Conservation (phyloP, 768 basidiomycete species). For the Lepiota brunneoincarnata region DNA sequence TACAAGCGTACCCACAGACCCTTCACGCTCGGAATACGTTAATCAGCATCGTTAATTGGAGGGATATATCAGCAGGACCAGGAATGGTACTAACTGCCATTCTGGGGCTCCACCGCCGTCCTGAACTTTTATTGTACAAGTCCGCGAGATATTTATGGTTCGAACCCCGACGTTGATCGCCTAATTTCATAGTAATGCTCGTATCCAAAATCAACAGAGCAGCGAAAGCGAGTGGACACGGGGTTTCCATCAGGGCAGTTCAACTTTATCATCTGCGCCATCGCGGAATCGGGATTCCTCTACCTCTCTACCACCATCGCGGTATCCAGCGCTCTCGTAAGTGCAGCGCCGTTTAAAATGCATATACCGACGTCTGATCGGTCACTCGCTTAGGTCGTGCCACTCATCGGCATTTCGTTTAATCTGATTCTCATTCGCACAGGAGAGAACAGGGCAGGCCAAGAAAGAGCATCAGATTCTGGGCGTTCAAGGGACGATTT, state of each 20-base stretch:
- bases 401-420: constrained; percentile 1
- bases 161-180: too few relatives aligned
- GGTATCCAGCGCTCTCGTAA: neutral
- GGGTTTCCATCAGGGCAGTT: neutral
- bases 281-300: constrained; percentile 6
- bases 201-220: neutral
- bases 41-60: neutral
- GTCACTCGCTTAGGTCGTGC: neutral
- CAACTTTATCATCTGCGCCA: neutral
- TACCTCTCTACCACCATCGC: constrained; percentile 3
- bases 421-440: constrained; percentile 3
- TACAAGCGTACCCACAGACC: neutral
- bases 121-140: constrained; percentile 4
- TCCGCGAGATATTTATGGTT: too few relatives aligned
- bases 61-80: constrained; percentile 6
- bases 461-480: neutral
- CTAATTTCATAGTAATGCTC: neutral
- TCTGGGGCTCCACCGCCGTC: constrained; percentile 6
- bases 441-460: neutral
- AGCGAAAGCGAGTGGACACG: neutral
- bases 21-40: neutral
- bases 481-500: too few relatives aligned
- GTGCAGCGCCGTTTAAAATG: neutral
- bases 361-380: neutral
- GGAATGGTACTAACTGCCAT: constrained; percentile 5